Percentiles rank a stretch among this genome's conserved stretches.
These are phyloP conservation scores for Russula foetens DNA, from an alignment of 768 basidiomycete genomes.

Conservation along the genomic window DNA sequence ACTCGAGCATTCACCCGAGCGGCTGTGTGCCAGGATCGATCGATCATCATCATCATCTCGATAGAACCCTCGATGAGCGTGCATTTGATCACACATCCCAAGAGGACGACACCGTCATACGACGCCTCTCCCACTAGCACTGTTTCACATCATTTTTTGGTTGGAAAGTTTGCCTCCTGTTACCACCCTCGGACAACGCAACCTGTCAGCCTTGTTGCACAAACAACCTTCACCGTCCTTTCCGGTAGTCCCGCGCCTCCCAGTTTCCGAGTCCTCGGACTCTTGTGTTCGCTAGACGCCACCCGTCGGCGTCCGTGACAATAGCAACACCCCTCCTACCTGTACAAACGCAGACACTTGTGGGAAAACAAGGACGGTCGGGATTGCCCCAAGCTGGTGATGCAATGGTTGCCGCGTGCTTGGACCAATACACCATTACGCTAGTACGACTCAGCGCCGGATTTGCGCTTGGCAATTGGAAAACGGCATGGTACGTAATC, in stretches of 20 bases:
- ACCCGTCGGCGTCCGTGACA: not conserved
- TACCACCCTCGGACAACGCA: not conserved
- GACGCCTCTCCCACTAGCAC: not conserved
- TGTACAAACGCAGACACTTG: not conserved
- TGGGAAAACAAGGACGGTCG: not conserved
- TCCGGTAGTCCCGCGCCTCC: not conserved
- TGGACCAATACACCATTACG: too few relatives aligned
- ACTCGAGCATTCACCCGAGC: not conserved
- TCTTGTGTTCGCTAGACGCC: not conserved
- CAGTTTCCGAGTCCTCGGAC: not conserved
- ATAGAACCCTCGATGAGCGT: not conserved
- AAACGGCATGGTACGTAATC: not conserved
- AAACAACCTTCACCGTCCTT: not conserved
- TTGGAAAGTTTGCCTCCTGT: not conserved
- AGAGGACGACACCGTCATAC: not conserved
- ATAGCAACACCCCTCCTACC: not conserved
- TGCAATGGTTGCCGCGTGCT: not conserved
- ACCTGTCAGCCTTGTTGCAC: not conserved
- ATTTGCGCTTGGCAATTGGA: not conserved
- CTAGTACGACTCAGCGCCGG: not conserved
- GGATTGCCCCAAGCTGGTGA: not conserved
- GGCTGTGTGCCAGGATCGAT: not conserved
- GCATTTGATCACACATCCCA: not conserved
- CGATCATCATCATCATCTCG: slow-evolving; percentile 9
- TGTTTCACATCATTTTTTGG: not conserved